phyloP scores from a whole-genome alignment of 495 filamentous ascomycete genomes.

The Hypoxylon crocopeplum region DNA sequence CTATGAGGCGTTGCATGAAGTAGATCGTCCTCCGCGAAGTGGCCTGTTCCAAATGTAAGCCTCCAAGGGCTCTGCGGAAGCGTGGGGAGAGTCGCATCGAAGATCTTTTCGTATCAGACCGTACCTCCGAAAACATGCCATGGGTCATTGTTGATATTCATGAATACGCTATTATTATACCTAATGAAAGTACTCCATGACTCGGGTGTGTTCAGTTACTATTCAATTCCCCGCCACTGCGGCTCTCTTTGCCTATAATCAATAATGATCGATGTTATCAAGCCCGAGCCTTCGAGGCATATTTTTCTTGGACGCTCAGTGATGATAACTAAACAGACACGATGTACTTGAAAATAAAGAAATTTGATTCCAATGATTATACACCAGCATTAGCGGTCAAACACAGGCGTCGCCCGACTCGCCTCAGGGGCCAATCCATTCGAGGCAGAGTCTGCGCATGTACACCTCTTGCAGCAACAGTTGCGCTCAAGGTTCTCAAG shows the following conservation, averaged over 20 bases:
- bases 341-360: too few relatives aligned
- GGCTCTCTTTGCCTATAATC: too few relatives aligned
- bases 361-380: too few relatives aligned
- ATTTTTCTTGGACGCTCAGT: too few relatives aligned
- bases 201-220: not conserved
- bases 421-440: not conserved
- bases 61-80: conserved; percentile 17
- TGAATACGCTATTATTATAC: not conserved
- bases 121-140: conserved; percentile 3
- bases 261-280: too few relatives aligned
- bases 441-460: conserved; percentile 2
- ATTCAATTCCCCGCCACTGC: not conserved
- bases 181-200: not conserved
- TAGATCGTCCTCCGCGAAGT: conserved; percentile 20
- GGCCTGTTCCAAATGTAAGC: conserved; percentile 10
- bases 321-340: too few relatives aligned
- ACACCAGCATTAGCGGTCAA: not conserved
- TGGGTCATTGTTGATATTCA: not conserved
- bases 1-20: conserved; percentile 12
- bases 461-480: not conserved
- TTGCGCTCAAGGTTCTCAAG: conserved; percentile 3
- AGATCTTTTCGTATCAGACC: conserved; percentile 1
- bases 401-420: not conserved
- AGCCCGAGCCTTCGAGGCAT: conserved; percentile 1
- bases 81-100: conserved; percentile 3